These are phyloP conservation scores for Protomyces lactucae-debilis DNA, from an alignment of 1,139 yeast species.

Conservation along the genomic window DNA sequence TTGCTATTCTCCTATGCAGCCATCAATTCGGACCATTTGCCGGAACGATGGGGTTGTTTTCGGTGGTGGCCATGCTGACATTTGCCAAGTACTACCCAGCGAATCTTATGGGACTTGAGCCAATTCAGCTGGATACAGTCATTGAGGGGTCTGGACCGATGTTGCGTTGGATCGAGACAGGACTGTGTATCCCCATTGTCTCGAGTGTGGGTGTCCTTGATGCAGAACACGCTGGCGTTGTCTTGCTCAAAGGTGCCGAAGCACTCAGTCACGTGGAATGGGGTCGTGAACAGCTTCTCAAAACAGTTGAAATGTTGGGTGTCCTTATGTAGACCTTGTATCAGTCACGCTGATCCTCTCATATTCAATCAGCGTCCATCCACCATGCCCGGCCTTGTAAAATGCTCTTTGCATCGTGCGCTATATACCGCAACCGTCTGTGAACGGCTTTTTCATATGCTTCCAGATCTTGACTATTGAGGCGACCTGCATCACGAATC, in stretches of 20 bases:
- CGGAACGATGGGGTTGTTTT: conserved; percentile 16
- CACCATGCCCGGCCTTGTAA: not conserved
- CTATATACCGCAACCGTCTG: not conserved
- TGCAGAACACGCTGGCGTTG: not conserved
- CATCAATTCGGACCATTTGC: conserved; percentile 17
- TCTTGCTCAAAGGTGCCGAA: not conserved
- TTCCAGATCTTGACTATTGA: not conserved
- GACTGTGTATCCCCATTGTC: conserved; percentile 5
- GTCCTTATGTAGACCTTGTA: not conserved
- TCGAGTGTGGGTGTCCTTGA: conserved; percentile 10
- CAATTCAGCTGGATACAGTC: conserved; percentile 10
- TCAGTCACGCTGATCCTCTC: too few species aligned
- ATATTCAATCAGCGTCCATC: not conserved
- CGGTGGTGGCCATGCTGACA: conserved; percentile 3
- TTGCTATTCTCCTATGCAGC: not conserved
- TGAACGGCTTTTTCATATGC: not conserved
- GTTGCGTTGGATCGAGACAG: conserved; percentile 8
- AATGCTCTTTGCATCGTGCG: not conserved
- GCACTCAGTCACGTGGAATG: not conserved
- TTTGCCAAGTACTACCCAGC: conserved; percentile 14
- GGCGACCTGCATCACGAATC: not conserved
- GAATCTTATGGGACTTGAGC: conserved; percentile 1
- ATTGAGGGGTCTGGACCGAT: not conserved
- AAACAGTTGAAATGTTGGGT: not conserved
- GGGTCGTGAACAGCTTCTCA: not conserved